Evolutionary conservation across 805 yeast species (phyloP).

Genomic region (Torulaspora gathmanii): DNA sequence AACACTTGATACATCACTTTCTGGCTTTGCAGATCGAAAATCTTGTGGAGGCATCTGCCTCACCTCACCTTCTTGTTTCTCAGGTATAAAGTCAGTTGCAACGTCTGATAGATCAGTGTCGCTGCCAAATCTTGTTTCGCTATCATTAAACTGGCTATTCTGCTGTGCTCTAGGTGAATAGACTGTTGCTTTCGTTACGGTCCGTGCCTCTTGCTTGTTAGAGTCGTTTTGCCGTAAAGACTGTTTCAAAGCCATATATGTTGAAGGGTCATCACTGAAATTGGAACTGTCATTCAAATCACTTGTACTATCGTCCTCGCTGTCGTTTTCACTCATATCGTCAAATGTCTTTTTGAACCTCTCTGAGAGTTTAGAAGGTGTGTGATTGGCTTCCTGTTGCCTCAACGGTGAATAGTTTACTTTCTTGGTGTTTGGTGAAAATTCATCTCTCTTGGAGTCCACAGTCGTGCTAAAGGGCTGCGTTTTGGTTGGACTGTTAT

Average conservation of each 20-base stretch:
- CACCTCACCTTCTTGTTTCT: not conserved
- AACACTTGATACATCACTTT: not conserved
- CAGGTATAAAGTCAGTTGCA: not conserved
- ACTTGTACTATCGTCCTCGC: constrained; percentile 14
- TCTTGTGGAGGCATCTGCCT: not conserved
- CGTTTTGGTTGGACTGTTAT: not conserved
- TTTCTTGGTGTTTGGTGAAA: not conserved
- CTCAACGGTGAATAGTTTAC: constrained; percentile 5
- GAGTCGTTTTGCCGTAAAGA: constrained; percentile 9
- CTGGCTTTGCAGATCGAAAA: not conserved
- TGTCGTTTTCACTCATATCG: constrained; percentile 15
- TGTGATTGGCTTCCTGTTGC: constrained; percentile 10
- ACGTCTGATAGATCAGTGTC: constrained; percentile 5
- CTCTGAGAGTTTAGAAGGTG: constrained; percentile 14
- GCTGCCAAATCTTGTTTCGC: constrained; percentile 2
- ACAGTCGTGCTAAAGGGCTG: not conserved
- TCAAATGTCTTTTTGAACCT: constrained; percentile 16
- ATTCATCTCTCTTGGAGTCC: not conserved
- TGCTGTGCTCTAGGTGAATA: constrained; percentile 7
- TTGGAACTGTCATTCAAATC: constrained; percentile 10
- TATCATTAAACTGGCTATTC: constrained; percentile 1
- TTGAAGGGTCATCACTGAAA: constrained; percentile 20
- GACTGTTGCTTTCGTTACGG: constrained; percentile 6
- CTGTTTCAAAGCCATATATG: constrained; percentile 24
- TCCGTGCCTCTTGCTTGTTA: constrained; percentile 1